phyloP scores from a whole-genome alignment of 768 basidiomycete species.

The Podaxis carcinomalis region DNA sequence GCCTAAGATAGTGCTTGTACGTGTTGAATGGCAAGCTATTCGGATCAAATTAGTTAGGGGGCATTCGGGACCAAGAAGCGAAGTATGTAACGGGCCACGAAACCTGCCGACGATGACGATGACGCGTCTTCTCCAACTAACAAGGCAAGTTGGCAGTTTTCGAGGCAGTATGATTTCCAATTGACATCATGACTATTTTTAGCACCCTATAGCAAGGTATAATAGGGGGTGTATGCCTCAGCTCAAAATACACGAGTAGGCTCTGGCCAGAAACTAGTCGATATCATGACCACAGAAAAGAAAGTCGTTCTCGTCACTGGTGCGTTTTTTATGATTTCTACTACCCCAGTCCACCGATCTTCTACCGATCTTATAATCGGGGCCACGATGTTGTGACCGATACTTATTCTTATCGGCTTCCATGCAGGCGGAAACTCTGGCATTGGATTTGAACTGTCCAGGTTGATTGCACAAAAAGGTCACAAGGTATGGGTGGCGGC shows the following conservation, averaged over 20 bases:
- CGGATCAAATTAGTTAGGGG: no score
- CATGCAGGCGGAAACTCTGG: constrained; percentile 38
- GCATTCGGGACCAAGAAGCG: background rate
- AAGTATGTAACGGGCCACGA: no score
- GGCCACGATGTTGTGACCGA: background rate
- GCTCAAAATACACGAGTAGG: no score
- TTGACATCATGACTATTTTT: background rate
- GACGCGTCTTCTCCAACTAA: background rate
- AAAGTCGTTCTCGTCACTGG: constrained; percentile 39
- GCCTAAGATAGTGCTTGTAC: no score
- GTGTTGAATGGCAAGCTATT: no score
- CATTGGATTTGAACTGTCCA: constrained; percentile 42
- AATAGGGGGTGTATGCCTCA: no score
- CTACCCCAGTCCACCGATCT: background rate
- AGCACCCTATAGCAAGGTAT: background rate
- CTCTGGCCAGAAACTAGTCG: background rate
- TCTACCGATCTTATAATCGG: background rate
- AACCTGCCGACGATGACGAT: background rate
- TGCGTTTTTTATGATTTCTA: constrained; percentile 8
- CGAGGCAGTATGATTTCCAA: background rate
- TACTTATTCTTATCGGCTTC: background rate
- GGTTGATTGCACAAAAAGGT: constrained; percentile 36
- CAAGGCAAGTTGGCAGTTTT: background rate
- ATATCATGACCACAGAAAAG: background rate
- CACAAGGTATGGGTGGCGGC: constrained; percentile 42